Evolutionary conservation across 1,139 yeast species (phyloP), one percentile per base, ranked within the genome.

Genomic region (Suhomyces coccinellae): DNA sequence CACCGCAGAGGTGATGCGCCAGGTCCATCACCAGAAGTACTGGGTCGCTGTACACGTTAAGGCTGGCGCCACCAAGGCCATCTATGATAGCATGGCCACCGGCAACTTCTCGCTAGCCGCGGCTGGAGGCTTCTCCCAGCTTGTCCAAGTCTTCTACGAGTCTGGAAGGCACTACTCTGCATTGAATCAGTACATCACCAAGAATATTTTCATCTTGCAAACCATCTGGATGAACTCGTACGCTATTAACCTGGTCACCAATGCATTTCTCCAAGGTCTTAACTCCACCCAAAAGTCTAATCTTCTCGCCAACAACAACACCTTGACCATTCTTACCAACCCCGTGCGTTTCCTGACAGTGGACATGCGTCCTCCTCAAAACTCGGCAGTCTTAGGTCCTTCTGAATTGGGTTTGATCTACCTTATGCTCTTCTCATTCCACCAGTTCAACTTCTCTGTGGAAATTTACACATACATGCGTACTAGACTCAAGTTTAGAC

Each of bases 31-130:
- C 41, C 77, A 79, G 59, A 57, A 75, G 30, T 80, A 70, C 55
- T 83, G 87, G 87, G 69, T 71, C 33, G 75, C 79, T 0, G 54
- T 80, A 24, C 75, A 78, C 49, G 71, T 82, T 22, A 57, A 55
- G 17, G 67, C 75, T 31, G 74, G 76, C 47, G 69, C 78, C 2
- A 77, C 86, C 2, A 52, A 51, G 30, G 35, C 42, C 22, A 51
- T 80, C 13, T 62, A 62, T 39, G 51, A 63, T 6, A 68, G 77
- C 3, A 54, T 78, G 38, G 53, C 57, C 3, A 52, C 50, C 13
- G 58, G 55, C 13, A 55, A 62, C 40, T 44, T 37, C 30, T 52
- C 63, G 49, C 37, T 52, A 54, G 50, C 44, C 36, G 43, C 52
- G 6, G 38, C 53, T 5, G 54, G 53, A 1, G 49, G 15, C 31